Evolutionary conservation across 1,284 basidiomycete species (phyloP).

Genomic region (Afroboletus lepidellus): DNA sequence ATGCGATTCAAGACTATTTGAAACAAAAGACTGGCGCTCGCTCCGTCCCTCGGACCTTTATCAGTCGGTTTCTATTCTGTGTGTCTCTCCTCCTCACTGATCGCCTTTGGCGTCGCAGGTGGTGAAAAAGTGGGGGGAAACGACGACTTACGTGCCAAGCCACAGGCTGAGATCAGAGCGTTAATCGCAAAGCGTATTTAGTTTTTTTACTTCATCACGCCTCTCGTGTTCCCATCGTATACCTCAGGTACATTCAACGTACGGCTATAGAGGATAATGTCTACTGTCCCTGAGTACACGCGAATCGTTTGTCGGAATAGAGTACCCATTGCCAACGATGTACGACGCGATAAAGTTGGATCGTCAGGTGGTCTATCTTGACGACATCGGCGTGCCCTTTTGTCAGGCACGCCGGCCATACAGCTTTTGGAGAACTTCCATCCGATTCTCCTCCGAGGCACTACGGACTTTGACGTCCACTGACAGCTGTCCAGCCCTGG

Average conservation of each 20-base stretch:
- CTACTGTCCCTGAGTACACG: not conserved
- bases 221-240: not conserved
- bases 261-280: not conserved
- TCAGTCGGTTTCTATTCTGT: constrained; percentile 14
- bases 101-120: constrained; percentile 5
- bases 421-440: not conserved
- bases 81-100: not conserved
- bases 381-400: not conserved
- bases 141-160: constrained; percentile 11
- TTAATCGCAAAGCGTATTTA: constrained; percentile 16
- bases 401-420: not conserved
- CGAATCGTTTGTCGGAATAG: not conserved
- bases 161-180: constrained; percentile 5
- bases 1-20: constrained; percentile 26
- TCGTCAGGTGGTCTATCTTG: not conserved
- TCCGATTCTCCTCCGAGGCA: not conserved
- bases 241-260: not conserved
- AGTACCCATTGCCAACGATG: no score
- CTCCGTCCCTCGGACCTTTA: constrained; percentile 31
- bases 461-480: not conserved
- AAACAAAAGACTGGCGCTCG: constrained; percentile 20
- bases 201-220: not conserved
- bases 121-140: constrained; percentile 28
- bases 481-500: not conserved
- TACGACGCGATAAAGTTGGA: not conserved